These are phyloP conservation scores for Rhizophagus prolifer DNA, from an alignment of 192 early-diverging fungal species.

Conservation along the genomic window DNA sequence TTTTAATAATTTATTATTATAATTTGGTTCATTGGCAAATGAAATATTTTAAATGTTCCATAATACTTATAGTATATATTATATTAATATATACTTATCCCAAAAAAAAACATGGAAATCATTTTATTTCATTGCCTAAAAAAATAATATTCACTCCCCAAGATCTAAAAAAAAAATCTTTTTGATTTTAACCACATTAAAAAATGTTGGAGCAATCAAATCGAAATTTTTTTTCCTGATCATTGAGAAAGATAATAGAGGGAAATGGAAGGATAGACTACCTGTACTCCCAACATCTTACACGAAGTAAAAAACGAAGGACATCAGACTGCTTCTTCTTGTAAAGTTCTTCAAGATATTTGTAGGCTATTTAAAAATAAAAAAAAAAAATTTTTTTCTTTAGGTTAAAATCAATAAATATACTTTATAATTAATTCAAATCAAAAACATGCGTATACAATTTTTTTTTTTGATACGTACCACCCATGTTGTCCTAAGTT, in stretches of 20 bases:
- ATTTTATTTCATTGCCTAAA: conserved; percentile 29
- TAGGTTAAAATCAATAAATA: not conserved
- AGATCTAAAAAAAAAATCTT: not conserved
- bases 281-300: conserved; percentile 97
- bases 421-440: not conserved
- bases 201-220: not conserved
- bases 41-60: conserved; percentile 22
- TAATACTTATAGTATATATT: not conserved
- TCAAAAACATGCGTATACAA: too few relatives aligned
- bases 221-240: not conserved
- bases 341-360: conserved; percentile 92
- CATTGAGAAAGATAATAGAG: conserved; percentile 2
- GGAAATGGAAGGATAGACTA: conserved; percentile 36
- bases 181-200: too few relatives aligned
- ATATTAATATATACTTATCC: not conserved
- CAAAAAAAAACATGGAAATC: not conserved
- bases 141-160: not conserved
- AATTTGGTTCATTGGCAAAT: conserved; percentile 35
- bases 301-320: conserved; percentile 96
- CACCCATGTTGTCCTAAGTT: too few relatives aligned
- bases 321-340: conserved; percentile 99
- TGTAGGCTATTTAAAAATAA: conserved; percentile 67
- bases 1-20: conserved; percentile 18
- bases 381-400: conserved; percentile 20
- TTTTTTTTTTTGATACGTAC: too few relatives aligned